phyloP scores from a whole-genome alignment of 139 green algal species.

The Desmodesmus armatus region DNA sequence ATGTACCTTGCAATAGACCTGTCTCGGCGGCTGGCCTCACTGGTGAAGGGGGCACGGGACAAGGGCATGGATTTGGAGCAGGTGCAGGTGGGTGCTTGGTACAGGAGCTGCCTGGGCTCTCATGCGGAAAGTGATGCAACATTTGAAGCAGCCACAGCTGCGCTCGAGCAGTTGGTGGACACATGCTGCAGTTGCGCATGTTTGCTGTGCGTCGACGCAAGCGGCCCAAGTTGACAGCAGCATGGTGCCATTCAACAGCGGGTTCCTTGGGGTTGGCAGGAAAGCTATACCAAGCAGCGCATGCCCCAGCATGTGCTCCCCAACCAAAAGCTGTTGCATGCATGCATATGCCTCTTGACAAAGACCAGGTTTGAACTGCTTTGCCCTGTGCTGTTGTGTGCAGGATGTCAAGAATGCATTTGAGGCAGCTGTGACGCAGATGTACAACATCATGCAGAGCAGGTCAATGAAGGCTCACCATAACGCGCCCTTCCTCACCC shows the following conservation, averaged over 20 bases:
- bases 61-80: not conserved
- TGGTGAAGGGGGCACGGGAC: conserved; percentile 50
- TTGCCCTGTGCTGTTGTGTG: not conserved
- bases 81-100: conserved; percentile 3
- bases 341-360: not conserved
- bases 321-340: not conserved
- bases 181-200: too few species aligned
- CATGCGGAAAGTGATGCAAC: not conserved
- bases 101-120: not conserved
- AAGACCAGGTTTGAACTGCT: not conserved
- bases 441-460: conserved; percentile 18
- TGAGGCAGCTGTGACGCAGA: not conserved
- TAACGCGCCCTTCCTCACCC: conserved; percentile 77
- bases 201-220: too few species aligned
- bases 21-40: conserved; percentile 53
- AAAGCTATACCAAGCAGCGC: not conserved
- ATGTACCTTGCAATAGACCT: conserved; percentile 77
- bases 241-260: not conserved
- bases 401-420: not conserved
- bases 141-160: too few species aligned
- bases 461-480: conserved; percentile 43
- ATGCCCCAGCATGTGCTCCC: not conserved
- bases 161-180: not conserved
- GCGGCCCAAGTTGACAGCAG: too few species aligned
- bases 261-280: not conserved